Evolutionary conservation across 208 protist species (phyloP), one percentile per base, ranked within the genome.

Genomic region (Crithidia mellificae): DNA sequence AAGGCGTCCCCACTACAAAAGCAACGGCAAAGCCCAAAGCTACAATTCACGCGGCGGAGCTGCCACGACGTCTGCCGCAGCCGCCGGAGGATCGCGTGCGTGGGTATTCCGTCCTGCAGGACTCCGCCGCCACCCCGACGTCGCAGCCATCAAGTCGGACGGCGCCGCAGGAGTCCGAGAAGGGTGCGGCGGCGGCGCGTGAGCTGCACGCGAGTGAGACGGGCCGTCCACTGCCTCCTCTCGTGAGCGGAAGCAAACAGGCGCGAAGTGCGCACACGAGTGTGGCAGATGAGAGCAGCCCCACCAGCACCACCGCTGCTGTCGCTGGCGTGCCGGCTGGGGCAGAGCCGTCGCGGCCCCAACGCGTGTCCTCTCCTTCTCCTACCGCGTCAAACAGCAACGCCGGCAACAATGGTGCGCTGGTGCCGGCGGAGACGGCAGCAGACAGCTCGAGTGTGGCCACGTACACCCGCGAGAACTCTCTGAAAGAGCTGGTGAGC

Each of bases 401-500:
- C 25, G 4, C 17, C 43, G 25, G 20, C 43, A 38, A 51, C 38
- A 41, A 44, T 19, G 44, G 27, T 22, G 59, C 59, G 8, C 59
- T 65, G 30, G 59, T 55, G 20, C 6, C 47, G 0, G 19, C 46
- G 11, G 46, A 30, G 2, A 32, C 3, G 2, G 3, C 4, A n/a
- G n/a, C n/a, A 0, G 32, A 36, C 15, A 4, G 30, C 19, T 19
- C 38, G 6, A 59, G 36, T 32, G 2, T 41, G 25, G 11, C 20
- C 27, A 57, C 19, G 25, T 49, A 49, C 63, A 32, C 27, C 12
- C 7, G 38, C 3, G 63, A 49, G 29, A 12, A 27, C 56, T 50
- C 61, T 20, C 36, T 65, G 51, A 66, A 61, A 22, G 72, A 62
- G n/a, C 25, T 72, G 52, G 64, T 72, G 54, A 68, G 49, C 27